Percentiles rank a stretch among this genome's conserved stretches.
phyloP scores from a whole-genome alignment of 2,329 filamentous ascomycete species.

The Rhexocercosporidium sp. region DNA sequence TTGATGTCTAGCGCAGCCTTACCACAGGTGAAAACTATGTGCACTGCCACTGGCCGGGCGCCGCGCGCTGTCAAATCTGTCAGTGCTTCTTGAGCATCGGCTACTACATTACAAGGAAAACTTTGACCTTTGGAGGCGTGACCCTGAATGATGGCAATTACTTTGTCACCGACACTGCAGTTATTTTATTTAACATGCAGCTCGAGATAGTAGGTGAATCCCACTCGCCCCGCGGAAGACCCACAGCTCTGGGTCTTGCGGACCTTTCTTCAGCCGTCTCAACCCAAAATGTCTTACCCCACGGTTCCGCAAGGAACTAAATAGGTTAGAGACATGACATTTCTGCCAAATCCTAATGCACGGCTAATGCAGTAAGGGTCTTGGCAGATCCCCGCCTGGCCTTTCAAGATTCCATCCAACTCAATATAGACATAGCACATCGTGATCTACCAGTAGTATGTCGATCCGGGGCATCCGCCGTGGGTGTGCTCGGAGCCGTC shows the following conservation, averaged over 20 bases:
- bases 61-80: background rate
- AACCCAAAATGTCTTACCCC: background rate
- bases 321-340: background rate
- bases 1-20: background rate
- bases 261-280: background rate
- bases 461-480: background rate
- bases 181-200: background rate
- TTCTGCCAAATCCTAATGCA: background rate
- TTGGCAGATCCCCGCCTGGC: background rate
- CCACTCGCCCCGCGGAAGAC: background rate
- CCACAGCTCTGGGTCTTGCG: background rate
- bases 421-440: background rate
- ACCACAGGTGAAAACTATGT: background rate
- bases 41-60: background rate
- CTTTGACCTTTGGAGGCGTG: background rate
- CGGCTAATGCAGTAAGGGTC: background rate
- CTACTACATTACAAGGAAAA: background rate
- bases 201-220: background rate
- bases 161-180: background rate
- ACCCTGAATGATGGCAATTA: background rate
- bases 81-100: background rate
- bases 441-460: background rate
- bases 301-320: background rate
- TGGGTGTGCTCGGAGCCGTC: background rate
- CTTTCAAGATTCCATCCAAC: background rate